Evolutionary conservation across 2,329 filamentous ascomycete species (phyloP), one percentile per base, ranked within the genome.

Genomic region (Sporothrix protearum): DNA sequence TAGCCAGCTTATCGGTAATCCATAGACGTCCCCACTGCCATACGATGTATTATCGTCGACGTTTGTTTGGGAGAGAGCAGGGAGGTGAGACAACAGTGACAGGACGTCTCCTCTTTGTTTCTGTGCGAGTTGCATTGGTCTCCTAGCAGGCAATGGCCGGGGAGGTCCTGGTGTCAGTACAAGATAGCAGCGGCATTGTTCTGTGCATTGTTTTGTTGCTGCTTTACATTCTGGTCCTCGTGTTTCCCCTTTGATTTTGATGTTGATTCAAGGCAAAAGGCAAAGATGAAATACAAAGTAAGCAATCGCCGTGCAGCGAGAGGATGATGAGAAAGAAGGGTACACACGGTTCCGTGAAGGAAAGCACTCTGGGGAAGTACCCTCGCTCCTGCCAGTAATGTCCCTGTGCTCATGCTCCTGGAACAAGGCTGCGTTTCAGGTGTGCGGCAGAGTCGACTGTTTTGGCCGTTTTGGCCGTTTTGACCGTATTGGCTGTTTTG

Each of bases 401-500:
- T 42, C 25, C 57, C 5, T 9, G 57, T 22, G 33, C 25, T 63
- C 45, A 59, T 47, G 69, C 71, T 69, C 28, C 70, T 74, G 73
- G 66, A 74, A 74, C 71, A 68, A 66, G 53, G 66, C 67, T 33
- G 74, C 75, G 84, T 85, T 85, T 85, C 84, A 85, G 80, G 77
- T 71, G 75, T 85, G 83, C 78, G 76, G 75, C 81, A 83, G 79
- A 82, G 76, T 80, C 77, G 78, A 78, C 77, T 77, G 79, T 79
- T 75, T 66, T 70, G 30, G 66, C 49, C 28, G 30, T 57, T 55
- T 57, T 42, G 49, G n/a, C n/a, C n/a, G n/a, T n/a, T n/a, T 80
- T 76, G 78, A 78, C 77, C 77, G 79, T 79, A 75, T 66, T 70
- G 30, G 66, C 49, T 22, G 30, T 57, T 55, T 57, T 42, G 49